Base-by-base conservation (phyloP, 1,139 yeast species). In the Lodderomyces theae region DNA sequence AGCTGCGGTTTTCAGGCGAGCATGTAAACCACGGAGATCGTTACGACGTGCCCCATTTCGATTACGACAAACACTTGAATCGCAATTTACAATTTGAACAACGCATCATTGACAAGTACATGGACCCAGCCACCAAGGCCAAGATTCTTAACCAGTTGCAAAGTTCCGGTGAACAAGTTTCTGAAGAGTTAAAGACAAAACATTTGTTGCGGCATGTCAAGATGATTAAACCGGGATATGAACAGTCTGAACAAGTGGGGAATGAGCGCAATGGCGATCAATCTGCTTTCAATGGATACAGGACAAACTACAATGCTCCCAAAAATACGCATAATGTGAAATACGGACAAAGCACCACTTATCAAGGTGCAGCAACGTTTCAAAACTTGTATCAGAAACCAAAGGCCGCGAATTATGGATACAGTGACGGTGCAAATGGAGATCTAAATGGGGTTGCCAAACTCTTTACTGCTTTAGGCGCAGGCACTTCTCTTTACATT, bases 21-120 rank as follows among this genome's bases (percentile, higher is more conserved):
- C 74, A 66, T 50, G 48, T 54, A 19, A 66, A 69, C 48, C 60
- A 71, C 35, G 75, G 78, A 2, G 74, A 77, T 47, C 59, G 82
- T 44, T 61, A 50, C 45, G 86, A 80, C 50, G 92, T 85, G 5
- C 90, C 92, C 1, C 94, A 86, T 62, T 86, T 86, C 51, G 85
- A 86, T 58, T 82, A 77, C 53, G 77, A 79, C 48, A 72, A 71
- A 51, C 94, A 86, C 58, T 66, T 80, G 25, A 61, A 68, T 29
- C 77, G 79, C 45, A 85, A 83, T 50, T 66, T 79, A 43, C 76
- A 81, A 53, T 78, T 80, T 56, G 94, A 85, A 51, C 77, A 74
- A 49, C 57, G 82, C 15, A 62, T 75, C 46, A 65, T 75, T 45
- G 67, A 66, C 42, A 71, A 69, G 44, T 62, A 64, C 28, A 42